Percentiles rank a stretch among this genome's conserved stretches.
These are phyloP conservation scores for Stephania yunnanensis DNA, from an alignment of 164 flowering plant genomes.

Conservation along the genomic window DNA sequence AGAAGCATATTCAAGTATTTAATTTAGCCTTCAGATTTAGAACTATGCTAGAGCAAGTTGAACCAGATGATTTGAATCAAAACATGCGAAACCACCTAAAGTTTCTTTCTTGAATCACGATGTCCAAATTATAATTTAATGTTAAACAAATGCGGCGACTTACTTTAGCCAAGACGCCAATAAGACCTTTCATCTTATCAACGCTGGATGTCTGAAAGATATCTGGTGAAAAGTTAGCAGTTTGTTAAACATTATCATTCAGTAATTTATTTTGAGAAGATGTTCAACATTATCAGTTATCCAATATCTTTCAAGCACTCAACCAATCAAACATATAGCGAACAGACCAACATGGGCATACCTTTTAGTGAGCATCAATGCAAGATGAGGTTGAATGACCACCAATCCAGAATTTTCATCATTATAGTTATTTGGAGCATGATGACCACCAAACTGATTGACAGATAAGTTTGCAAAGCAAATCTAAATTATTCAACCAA, in stretches of 20 bases:
- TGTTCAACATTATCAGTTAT: neutral
- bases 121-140: neutral
- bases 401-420: too few relatives aligned
- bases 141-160: neutral
- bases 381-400: too few relatives aligned
- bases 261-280: neutral
- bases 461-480: too few relatives aligned
- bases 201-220: neutral
- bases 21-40: neutral
- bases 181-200: neutral
- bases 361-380: too few relatives aligned
- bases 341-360: too few relatives aligned
- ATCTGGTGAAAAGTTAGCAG: neutral
- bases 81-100: neutral
- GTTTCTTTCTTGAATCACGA: too few relatives aligned
- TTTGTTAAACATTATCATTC: too few relatives aligned
- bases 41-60: neutral
- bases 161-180: conserved; percentile 6
- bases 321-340: too few relatives aligned
- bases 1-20: neutral
- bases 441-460: too few relatives aligned
- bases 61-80: neutral
- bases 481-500: too few relatives aligned
- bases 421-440: too few relatives aligned
- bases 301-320: neutral